These are phyloP conservation scores for Dictyostelium citrinum DNA, from an alignment of 78 protist species.

Conservation along the genomic window DNA sequence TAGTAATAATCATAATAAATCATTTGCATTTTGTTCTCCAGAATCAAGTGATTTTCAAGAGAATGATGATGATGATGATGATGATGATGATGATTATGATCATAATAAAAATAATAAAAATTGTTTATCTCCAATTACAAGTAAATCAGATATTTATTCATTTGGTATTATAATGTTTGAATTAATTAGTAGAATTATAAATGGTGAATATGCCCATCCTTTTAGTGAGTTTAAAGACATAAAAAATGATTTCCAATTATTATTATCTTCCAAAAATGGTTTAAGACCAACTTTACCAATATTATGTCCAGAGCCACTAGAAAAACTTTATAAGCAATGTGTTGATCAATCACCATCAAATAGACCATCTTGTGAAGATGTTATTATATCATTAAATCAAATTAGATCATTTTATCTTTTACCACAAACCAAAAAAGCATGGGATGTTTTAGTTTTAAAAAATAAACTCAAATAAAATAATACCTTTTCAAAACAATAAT, in stretches of 20 bases:
- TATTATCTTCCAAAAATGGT: conserved; percentile 69
- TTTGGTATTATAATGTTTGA: conserved; percentile 82
- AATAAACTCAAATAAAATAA: background rate
- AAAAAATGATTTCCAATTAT: conserved; percentile 72
- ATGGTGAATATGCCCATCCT: conserved; percentile 37
- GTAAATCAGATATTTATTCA: conserved; percentile 68
- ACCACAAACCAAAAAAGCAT: background rate
- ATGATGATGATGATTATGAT: background rate
- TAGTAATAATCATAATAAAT: conserved; percentile 62
- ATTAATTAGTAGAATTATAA: conserved; percentile 49
- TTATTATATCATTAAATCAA: background rate
- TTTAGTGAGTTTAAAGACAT: conserved; percentile 18
- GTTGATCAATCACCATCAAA: conserved; percentile 18
- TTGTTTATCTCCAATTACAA: background rate
- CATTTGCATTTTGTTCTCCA: conserved; percentile 76
- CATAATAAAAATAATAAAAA: background rate
- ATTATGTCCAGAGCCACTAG: conserved; percentile 1
- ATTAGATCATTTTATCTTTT: background rate
- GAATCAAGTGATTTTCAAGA: conserved; percentile 21
- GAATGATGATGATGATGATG: background rate
- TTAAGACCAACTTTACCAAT: conserved; percentile 60
- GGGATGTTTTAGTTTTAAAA: conserved; percentile 28
- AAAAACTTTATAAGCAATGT: conserved; percentile 22
- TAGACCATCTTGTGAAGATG: conserved; percentile 52
- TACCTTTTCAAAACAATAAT: too few relatives aligned